A percentile compares a stretch with the other conserved stretches of the same genome.
phyloP scores from a whole-genome alignment of 768 basidiomycete species.

The Ephemerocybe angulata region DNA sequence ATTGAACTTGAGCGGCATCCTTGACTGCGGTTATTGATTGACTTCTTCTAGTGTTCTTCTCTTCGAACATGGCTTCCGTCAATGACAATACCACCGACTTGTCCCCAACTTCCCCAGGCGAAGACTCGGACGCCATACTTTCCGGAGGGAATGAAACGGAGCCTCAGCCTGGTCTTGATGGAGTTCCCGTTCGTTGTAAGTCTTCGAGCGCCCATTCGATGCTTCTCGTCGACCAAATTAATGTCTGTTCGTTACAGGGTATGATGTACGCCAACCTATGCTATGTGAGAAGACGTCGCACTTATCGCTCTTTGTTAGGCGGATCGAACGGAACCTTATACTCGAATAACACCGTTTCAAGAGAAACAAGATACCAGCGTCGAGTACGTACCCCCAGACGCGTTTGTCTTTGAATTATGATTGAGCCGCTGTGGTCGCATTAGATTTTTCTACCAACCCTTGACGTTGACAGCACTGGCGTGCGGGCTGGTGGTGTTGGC shows the following conservation, averaged over 20 bases:
- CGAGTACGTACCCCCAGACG: conserved; percentile 49
- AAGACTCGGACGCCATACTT: conserved; percentile 59
- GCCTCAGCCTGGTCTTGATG: conserved; percentile 71
- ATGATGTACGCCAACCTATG: conserved; percentile 58
- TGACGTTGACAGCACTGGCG: conserved; percentile 73
- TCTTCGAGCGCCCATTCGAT: conserved; percentile 18
- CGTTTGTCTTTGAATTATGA: conserved; percentile 8
- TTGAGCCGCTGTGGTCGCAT: conserved; percentile 9
- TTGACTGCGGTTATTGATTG: no score
- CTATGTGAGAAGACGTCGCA: conserved; percentile 16
- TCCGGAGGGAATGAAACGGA: conserved; percentile 52
- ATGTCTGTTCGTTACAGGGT: conserved; percentile 49
- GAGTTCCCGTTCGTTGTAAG: conserved; percentile 79
- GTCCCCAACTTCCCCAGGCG: conserved; percentile 47
- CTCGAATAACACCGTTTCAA: conserved; percentile 79
- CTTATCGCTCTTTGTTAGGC: conserved; percentile 45
- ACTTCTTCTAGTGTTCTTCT: not conserved
- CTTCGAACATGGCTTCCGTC: not conserved
- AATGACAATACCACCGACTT: conserved; percentile 22
- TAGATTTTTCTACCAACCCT: conserved; percentile 85
- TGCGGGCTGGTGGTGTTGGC: conserved; percentile 64
- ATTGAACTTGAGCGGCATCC: no score
- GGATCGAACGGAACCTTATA: conserved; percentile 79
- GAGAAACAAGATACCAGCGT: conserved; percentile 79
- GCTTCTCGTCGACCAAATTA: not conserved